Conservation (phyloP, 2,329 filamentous ascomycete genomes). For the Fusarium odoratissimum region DNA sequence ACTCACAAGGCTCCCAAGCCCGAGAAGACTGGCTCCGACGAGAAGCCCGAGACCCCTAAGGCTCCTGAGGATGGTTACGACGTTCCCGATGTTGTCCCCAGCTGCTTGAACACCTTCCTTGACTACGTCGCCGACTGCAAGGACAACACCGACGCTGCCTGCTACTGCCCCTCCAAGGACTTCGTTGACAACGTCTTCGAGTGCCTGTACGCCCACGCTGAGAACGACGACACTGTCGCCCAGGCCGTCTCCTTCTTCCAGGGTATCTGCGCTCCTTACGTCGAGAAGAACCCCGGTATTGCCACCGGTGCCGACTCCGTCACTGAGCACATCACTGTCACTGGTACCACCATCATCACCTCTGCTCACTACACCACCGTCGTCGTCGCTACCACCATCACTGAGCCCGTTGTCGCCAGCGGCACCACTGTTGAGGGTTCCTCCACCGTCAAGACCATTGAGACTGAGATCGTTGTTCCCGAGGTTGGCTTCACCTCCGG, state of each 20-base stretch:
- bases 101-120: conserved; percentile 93
- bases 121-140: conserved; percentile 74
- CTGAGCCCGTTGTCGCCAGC: conserved; percentile 62
- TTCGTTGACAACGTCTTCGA: conserved; percentile 84
- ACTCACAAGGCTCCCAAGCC: conserved; percentile 33
- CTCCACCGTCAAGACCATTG: conserved; percentile 61
- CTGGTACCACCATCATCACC: conserved; percentile 62
- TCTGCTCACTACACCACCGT: conserved; percentile 64
- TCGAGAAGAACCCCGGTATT: conserved; percentile 84
- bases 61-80: conserved; percentile 46
- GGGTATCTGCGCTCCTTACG: conserved; percentile 85
- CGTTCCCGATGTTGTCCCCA: conserved; percentile 77
- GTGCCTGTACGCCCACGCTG: conserved; percentile 83
- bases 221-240: conserved; percentile 72
- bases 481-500: conserved; percentile 62
- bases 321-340: conserved; percentile 69
- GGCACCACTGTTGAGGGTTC: conserved; percentile 60
- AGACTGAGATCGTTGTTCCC: conserved; percentile 65
- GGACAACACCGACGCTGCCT: conserved; percentile 83
- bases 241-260: conserved; percentile 85
- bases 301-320: conserved; percentile 77
- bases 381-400: conserved; percentile 60
- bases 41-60: conserved; percentile 47
- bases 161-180: conserved; percentile 85
- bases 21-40: conserved; percentile 37